A percentile compares a stretch with the other conserved stretches of the same genome.
Evolutionary conservation across 441 rosid genomes (phyloP).

Genomic region (Gossypium aridum): DNA sequence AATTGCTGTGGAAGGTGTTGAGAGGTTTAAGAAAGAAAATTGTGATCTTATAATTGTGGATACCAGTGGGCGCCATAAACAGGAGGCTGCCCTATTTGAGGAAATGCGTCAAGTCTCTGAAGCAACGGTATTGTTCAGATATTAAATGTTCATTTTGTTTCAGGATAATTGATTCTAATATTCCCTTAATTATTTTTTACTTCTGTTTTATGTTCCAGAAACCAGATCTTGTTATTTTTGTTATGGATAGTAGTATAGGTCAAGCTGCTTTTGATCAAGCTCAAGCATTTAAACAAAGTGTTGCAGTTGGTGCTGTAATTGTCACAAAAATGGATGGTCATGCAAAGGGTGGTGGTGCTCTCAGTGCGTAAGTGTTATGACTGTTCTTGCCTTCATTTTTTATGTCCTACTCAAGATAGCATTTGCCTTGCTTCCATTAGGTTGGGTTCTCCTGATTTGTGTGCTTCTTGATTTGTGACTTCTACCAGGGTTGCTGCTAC

Average conservation of each 20-base stretch:
- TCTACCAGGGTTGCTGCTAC: conserved; percentile 82
- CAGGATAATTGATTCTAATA: conserved; percentile 1
- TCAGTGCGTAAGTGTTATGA: conserved; percentile 73
- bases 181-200: conserved; percentile 2
- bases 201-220: conserved; percentile 40
- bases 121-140: conserved; percentile 60
- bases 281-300: conserved; percentile 93
- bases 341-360: conserved; percentile 99
- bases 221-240: conserved; percentile 92
- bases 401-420: neutral
- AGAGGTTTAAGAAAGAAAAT: conserved; percentile 84
- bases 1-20: conserved; percentile 95
- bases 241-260: conserved; percentile 98
- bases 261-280: conserved; percentile 99
- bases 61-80: conserved; percentile 74
- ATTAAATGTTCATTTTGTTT: neutral
- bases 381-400: neutral
- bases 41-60: conserved; percentile 95
- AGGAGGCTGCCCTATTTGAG: conserved; percentile 78
- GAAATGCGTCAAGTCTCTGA: conserved; percentile 99
- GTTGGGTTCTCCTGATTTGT: neutral
- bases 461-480: conserved; percentile 9
- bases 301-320: conserved; percentile 92
- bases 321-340: conserved; percentile 98
- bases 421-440: conserved; percentile 1